phyloP scores from a whole-genome alignment of 768 basidiomycete species.

The Amanita pallidorosea region DNA sequence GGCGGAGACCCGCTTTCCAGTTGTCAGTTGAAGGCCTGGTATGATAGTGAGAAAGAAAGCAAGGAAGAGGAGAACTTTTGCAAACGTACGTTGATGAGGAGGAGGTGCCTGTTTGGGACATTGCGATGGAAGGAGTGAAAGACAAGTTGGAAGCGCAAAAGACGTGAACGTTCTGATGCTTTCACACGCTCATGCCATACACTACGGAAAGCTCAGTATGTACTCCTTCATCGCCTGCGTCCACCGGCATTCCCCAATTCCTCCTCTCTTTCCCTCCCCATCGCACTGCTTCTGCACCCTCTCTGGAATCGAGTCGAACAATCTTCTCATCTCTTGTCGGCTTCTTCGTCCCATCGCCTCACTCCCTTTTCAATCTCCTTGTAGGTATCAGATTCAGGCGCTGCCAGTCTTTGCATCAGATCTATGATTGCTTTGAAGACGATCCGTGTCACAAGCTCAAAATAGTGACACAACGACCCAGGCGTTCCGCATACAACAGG shows the following conservation, averaged over 20 bases:
- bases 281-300: slow-evolving; percentile 34
- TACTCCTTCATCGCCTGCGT: slow-evolving; percentile 46
- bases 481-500: slow-evolving; percentile 73
- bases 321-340: slow-evolving; percentile 13
- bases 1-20: slow-evolving; percentile 75
- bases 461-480: slow-evolving; percentile 71
- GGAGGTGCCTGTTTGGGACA: slow-evolving; percentile 21
- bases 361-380: slow-evolving; percentile 25
- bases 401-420: slow-evolving; percentile 22
- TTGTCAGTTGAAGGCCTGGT: slow-evolving; percentile 26
- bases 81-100: slow-evolving; percentile 21
- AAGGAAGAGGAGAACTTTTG: background rate
- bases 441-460: slow-evolving; percentile 33
- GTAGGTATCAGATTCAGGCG: slow-evolving; percentile 30
- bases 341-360: background rate
- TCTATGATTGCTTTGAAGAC: slow-evolving; percentile 32
- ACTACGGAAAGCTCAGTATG: slow-evolving; percentile 54
- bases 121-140: slow-evolving; percentile 5
- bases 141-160: slow-evolving; percentile 3
- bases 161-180: background rate
- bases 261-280: slow-evolving; percentile 12
- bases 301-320: slow-evolving; percentile 21
- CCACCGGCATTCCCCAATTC: slow-evolving; percentile 43
- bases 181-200: slow-evolving; percentile 7
- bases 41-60: background rate